Conservation (phyloP, 1,139 yeast genomes). For the Saccharomyces hybrid region DNA sequence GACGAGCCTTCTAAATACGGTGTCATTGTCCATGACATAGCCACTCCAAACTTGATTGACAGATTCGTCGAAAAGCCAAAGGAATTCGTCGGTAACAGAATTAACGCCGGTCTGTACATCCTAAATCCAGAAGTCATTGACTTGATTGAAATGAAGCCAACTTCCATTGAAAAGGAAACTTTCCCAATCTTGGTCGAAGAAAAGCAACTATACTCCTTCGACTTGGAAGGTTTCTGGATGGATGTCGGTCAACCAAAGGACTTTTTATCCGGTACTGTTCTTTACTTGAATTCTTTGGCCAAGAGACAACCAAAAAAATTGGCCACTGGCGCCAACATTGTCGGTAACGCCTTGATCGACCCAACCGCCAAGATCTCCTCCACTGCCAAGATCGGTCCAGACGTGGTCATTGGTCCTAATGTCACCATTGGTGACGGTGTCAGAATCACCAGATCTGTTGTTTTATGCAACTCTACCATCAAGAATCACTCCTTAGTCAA, state of each 20-base stretch:
- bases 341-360: constrained; percentile 93
- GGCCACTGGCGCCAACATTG: constrained; percentile 58
- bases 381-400: constrained; percentile 95
- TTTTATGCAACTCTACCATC: constrained; percentile 82
- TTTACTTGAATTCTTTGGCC: constrained; percentile 81
- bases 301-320: constrained; percentile 71
- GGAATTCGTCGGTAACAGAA: constrained; percentile 97
- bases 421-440: constrained; percentile 97
- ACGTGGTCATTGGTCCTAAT: constrained; percentile 96
- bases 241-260: constrained; percentile 99
- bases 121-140: constrained; percentile 96
- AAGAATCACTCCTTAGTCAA: constrained; percentile 98
- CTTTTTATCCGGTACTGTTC: constrained; percentile 91
- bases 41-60: constrained; percentile 88
- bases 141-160: constrained; percentile 94
- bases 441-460: constrained; percentile 92
- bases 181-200: constrained; percentile 93
- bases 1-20: constrained; percentile 99
- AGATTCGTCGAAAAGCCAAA: constrained; percentile 99
- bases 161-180: constrained; percentile 98
- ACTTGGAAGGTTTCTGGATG: constrained; percentile 99
- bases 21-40: constrained; percentile 95
- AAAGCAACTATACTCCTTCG: constrained; percentile 87
- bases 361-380: constrained; percentile 92
- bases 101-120: constrained; percentile 94